Evolutionary conservation across 306 rosid species (phyloP), one percentile per base, ranked within the genome.

Genomic region (Styphnolobium japonicum): DNA sequence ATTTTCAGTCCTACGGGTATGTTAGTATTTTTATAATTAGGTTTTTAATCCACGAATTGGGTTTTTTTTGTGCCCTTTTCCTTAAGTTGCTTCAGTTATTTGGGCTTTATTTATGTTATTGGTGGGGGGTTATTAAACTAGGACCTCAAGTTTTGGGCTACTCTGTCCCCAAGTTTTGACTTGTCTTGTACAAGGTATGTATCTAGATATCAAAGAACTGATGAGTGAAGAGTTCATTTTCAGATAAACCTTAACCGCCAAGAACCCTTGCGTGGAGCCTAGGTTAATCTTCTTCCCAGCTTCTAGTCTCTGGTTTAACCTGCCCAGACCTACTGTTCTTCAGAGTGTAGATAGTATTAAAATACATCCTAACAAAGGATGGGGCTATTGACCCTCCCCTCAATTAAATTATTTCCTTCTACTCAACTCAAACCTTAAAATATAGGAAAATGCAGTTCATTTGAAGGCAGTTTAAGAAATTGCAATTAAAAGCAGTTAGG

Each of bases 1-100:
- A 42, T 46, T 12, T 15, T 15, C 21, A 33, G 64, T 70, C 77
- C 36, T 12, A 49, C 2, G 37, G 73, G 12, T 31, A 78, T 55
- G 16, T 29, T 10, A 77, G 22, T 63, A 63, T 72, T 63, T 80
- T 71, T 46, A 60, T n/a, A n/a, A n/a, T 48, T 9, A 29, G 52
- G 64, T 60, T 29, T 33, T 70, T 68, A 71, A 48, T 48, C 45
- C 4, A 49, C 16, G 22, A 46, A 67, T 52, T 45, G 29, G 31
- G 56, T 65, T 65, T 39, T 27, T 1, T 27, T 27, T 3, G 12
- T 51, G 62, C 16, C 37, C 25, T 49, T 71, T 62, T 62, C 27
- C 74, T 25, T 4, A 21, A 46, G 39, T 68, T 19, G 46, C 12
- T 80, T 52, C 51, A 37, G 37, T 51, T 25, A 73, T 52, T 64